A percentile compares a stretch with the other conserved stretches of the same genome.
phyloP scores from a whole-genome alignment of 345 rosid species.

The Geranium rotundifolium region DNA sequence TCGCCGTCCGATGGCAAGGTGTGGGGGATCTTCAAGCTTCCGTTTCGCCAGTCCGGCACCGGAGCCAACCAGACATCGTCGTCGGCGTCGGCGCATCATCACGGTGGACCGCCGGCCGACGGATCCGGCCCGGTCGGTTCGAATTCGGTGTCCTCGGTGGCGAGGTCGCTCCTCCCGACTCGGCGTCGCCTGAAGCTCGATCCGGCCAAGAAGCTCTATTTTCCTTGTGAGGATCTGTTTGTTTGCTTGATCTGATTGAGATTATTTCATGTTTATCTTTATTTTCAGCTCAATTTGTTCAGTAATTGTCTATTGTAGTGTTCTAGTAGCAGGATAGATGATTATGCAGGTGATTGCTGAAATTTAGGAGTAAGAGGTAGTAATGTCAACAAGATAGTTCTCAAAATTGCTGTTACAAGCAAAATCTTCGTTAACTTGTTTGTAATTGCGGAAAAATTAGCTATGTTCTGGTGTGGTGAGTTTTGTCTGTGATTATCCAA shows the following conservation, averaged over 20 bases:
- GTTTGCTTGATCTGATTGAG: not conserved
- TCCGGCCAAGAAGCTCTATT: constrained; percentile 75
- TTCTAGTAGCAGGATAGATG: not conserved
- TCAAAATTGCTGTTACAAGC: not conserved
- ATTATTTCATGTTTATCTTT: not conserved
- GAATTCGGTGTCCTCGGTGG: constrained; percentile 73
- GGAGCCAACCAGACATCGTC: constrained; percentile 19
- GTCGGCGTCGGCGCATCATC: constrained; percentile 33
- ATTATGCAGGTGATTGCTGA: not conserved
- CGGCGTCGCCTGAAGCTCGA: constrained; percentile 87
- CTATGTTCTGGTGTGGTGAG: not conserved
- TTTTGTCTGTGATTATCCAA: not conserved
- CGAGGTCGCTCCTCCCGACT: constrained; percentile 59
- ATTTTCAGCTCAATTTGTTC: not conserved
- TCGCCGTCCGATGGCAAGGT: constrained; percentile 46
- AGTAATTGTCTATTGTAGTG: not conserved
- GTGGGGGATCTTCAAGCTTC: constrained; percentile 80
- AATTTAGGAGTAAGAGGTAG: not conserved
- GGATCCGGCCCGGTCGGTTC: constrained; percentile 41
- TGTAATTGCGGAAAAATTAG: not conserved
- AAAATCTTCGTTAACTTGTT: not conserved
- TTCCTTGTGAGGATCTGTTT: constrained; percentile 49
- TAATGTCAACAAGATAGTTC: not conserved
- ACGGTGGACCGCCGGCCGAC: constrained; percentile 30
- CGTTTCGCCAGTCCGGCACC: constrained; percentile 43